Evolutionary conservation across 345 rosid genomes (phyloP).

Genomic region (Anastatica hierochuntica): DNA sequence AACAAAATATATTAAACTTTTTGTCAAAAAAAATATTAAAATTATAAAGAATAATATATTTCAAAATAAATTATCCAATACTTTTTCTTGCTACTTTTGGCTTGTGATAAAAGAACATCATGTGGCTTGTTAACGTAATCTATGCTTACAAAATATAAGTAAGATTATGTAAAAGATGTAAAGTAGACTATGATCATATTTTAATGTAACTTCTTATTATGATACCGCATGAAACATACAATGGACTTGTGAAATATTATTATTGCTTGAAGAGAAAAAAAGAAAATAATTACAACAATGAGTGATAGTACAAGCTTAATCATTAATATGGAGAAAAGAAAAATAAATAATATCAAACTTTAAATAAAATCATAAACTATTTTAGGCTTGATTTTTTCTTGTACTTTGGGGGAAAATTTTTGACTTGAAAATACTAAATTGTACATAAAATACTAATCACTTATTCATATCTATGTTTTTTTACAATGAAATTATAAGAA

Average conservation of each 20-base stretch:
- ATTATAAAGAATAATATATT: no score
- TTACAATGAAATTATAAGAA: neutral
- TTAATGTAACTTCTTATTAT: no score
- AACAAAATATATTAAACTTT: neutral
- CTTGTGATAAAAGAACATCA: conserved; percentile 4
- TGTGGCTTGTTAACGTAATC: conserved; percentile 30
- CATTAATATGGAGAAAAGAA: conserved; percentile 14
- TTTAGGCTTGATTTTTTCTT: neutral
- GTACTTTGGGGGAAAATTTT: neutral
- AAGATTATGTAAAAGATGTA: conserved; percentile 2
- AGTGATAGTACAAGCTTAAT: conserved; percentile 27
- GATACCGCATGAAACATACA: conserved; percentile 7
- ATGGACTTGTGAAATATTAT: conserved; percentile 14
- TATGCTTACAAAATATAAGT: neutral
- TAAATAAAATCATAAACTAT: neutral
- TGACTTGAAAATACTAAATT: neutral
- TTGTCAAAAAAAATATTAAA: no score
- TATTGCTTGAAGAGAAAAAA: neutral
- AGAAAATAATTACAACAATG: conserved; percentile 20
- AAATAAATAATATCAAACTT: no score
- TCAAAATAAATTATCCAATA: neutral
- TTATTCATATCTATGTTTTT: neutral
- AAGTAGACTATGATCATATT: neutral
- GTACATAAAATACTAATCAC: neutral
- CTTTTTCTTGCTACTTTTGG: neutral